These are phyloP conservation scores for Aurantiochytrium sp. DNA, from an alignment of 108 stramenopile species.

Conservation along the genomic window DNA sequence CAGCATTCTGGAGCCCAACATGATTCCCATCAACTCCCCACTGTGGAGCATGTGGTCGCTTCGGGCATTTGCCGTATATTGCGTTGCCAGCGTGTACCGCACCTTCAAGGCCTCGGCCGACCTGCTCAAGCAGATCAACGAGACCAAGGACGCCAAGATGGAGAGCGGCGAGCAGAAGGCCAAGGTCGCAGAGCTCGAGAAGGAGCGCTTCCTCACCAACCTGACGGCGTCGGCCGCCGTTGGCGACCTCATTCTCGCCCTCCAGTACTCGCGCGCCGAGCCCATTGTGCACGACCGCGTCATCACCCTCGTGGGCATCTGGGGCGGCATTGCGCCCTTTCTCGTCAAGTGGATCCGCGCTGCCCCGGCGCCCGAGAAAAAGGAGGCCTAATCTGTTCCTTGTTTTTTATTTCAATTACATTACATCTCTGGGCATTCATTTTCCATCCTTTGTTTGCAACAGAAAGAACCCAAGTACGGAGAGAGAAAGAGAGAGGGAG, in stretches of 20 bases:
- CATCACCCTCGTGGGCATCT: not conserved
- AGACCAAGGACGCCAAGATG: not conserved
- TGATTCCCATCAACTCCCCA: not conserved
- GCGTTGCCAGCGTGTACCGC: not conserved
- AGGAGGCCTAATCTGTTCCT: not conserved
- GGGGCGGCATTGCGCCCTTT: not conserved
- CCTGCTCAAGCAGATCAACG: not conserved
- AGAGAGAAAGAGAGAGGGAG: too few species aligned
- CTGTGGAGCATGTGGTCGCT: not conserved
- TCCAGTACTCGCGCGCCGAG: not conserved
- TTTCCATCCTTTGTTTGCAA: not conserved
- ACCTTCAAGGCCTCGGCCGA: not conserved
- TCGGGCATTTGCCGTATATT: not conserved
- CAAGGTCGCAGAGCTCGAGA: not conserved
- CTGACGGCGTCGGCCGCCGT: not conserved
- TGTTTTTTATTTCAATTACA: not conserved
- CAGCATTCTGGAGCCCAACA: conserved; percentile 14
- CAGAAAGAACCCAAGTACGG: too few species aligned
- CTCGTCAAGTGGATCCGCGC: not conserved
- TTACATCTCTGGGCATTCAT: not conserved
- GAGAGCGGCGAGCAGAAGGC: not conserved
- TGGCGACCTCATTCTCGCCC: not conserved
- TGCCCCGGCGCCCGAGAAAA: not conserved
- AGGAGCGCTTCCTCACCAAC: not conserved
- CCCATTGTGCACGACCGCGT: not conserved